phyloP scores from a whole-genome alignment of 176 grass and related monocot species.

The Phoenix roebelenii region DNA sequence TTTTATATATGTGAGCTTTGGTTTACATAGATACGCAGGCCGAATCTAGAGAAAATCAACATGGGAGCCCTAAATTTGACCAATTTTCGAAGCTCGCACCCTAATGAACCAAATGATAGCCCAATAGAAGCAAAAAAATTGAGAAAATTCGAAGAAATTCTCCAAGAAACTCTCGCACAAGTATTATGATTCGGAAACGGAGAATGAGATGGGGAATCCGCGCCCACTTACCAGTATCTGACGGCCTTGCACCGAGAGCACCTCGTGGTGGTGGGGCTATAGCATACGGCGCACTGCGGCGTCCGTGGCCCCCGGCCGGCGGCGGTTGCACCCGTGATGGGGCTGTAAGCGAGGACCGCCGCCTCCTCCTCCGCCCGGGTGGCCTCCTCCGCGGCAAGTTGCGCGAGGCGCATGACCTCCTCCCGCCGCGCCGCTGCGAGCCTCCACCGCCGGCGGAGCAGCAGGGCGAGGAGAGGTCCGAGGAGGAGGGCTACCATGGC shows the following conservation, averaged over 20 bases:
- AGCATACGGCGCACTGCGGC: conserved; percentile 10
- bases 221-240: conserved; percentile 16
- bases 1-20: no score
- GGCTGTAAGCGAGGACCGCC: neutral
- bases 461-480: neutral
- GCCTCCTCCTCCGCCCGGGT: neutral
- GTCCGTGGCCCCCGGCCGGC: neutral
- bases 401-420: conserved; percentile 22
- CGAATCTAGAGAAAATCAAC: no score
- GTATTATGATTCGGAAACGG: no score
- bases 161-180: no score
- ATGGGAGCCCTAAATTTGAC: no score
- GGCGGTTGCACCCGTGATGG: neutral
- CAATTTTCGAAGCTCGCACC: no score
- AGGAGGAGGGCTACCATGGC: conserved; percentile 7
- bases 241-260: conserved; percentile 24
- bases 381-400: conserved; percentile 13
- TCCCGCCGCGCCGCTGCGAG: conserved; percentile 9
- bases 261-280: conserved; percentile 14
- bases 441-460: conserved; percentile 12
- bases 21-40: no score
- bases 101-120: no score
- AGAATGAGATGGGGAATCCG: no score
- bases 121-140: no score
- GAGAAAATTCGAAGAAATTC: no score